phyloP scores from a whole-genome alignment of 2,329 filamentous ascomycete genomes.

The Epicoccum nigrum region DNA sequence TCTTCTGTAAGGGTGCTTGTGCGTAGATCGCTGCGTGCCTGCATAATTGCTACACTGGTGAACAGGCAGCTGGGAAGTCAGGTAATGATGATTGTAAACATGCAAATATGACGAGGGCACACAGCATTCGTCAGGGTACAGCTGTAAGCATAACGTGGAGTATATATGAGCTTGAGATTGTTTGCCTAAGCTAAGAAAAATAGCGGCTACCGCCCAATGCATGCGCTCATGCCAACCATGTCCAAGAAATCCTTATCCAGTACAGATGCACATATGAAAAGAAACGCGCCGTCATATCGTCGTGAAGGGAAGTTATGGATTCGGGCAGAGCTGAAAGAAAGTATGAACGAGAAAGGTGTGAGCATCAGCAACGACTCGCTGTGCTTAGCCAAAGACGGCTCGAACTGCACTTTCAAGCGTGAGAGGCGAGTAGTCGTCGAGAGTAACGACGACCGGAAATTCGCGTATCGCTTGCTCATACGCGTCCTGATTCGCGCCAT shows the following conservation, averaged over 20 bases:
- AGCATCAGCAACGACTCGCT: no score
- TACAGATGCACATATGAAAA: not conserved
- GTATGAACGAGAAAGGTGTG: no score
- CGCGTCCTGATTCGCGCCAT: slow-evolving; percentile 15
- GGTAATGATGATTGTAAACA: not conserved
- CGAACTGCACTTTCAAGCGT: slow-evolving; percentile 34
- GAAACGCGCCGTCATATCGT: slow-evolving; percentile 3
- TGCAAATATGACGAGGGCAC: not conserved
- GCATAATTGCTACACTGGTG: no score
- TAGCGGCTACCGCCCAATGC: slow-evolving; percentile 12
- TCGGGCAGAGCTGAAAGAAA: slow-evolving; percentile 8
- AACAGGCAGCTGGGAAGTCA: no score
- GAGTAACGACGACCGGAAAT: slow-evolving; percentile 37
- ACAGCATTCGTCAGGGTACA: not conserved
- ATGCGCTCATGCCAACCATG: slow-evolving; percentile 3
- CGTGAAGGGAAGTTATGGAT: not conserved
- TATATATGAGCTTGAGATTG: slow-evolving; percentile 6
- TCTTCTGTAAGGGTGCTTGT: not conserved
- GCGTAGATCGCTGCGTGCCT: no score
- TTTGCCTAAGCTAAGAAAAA: slow-evolving; percentile 10
- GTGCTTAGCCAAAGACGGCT: slow-evolving; percentile 31
- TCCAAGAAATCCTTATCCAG: not conserved
- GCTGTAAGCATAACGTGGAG: not conserved
- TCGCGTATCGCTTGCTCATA: slow-evolving; percentile 33
- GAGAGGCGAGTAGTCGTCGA: slow-evolving; percentile 37